Evolutionary conservation across 1,139 yeast species (phyloP).

Genomic region (Petasospora fabianii): DNA sequence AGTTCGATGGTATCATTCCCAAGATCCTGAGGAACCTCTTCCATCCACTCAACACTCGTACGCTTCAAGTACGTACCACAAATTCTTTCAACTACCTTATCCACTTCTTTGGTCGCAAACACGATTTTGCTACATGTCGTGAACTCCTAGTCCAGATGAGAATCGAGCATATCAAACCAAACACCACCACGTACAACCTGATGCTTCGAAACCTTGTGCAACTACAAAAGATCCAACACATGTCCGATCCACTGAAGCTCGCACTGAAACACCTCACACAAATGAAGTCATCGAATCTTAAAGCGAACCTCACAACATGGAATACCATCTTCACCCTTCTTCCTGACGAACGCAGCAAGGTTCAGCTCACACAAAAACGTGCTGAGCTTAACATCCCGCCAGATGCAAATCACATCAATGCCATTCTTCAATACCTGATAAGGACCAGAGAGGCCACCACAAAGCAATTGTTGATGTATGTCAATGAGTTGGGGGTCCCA

Average conservation of each 20-base stretch:
- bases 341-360: slow-evolving; percentile 29
- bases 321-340: slow-evolving; percentile 31
- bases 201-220: slow-evolving; percentile 30
- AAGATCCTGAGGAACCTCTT: slow-evolving; percentile 36
- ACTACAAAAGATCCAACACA: slow-evolving; percentile 28
- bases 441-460: slow-evolving; percentile 10
- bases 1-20: slow-evolving; percentile 33
- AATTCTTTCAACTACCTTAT: slow-evolving; percentile 42
- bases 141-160: slow-evolving; percentile 39
- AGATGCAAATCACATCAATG: slow-evolving; percentile 15
- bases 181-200: slow-evolving; percentile 42
- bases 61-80: slow-evolving; percentile 33
- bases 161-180: slow-evolving; percentile 33
- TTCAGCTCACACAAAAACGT: slow-evolving; percentile 28
- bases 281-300: slow-evolving; percentile 31
- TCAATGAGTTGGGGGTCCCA: slow-evolving; percentile 25
- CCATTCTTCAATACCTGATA: slow-evolving; percentile 14
- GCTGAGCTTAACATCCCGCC: slow-evolving; percentile 25
- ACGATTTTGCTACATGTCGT: slow-evolving; percentile 40
- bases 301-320: slow-evolving; percentile 40
- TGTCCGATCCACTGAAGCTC: slow-evolving; percentile 29
- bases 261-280: slow-evolving; percentile 32
- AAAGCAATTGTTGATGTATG: slow-evolving; percentile 16
- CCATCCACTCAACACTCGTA: slow-evolving; percentile 37
- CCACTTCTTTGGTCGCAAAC: slow-evolving; percentile 35